Conservation (phyloP, 805 yeast genomes). For the Candida manassasensis region DNA sequence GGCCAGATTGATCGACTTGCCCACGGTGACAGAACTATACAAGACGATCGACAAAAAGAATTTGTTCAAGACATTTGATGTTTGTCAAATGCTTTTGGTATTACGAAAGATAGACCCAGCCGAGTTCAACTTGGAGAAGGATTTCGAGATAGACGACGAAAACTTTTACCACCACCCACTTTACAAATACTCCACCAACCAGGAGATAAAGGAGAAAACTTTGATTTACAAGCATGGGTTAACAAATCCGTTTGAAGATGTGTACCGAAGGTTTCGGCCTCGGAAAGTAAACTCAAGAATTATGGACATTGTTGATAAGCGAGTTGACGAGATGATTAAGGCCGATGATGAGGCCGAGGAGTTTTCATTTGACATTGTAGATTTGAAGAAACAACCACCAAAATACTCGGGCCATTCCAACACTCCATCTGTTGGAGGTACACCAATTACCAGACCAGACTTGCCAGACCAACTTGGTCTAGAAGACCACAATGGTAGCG, state of each 20-base stretch:
- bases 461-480: constrained; percentile 6
- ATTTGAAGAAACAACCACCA: constrained; percentile 35
- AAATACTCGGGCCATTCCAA: constrained; percentile 17
- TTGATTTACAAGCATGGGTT: constrained; percentile 70
- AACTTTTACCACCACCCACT: constrained; percentile 33
- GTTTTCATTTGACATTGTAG: constrained; percentile 69
- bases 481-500: constrained; percentile 15
- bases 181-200: constrained; percentile 27
- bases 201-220: constrained; percentile 42
- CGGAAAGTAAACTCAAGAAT: constrained; percentile 65
- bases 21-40: constrained; percentile 80
- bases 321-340: constrained; percentile 69
- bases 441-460: constrained; percentile 17
- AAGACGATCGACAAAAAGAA: constrained; percentile 88
- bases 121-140: constrained; percentile 40
- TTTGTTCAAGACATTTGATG: constrained; percentile 79
- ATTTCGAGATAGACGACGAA: constrained; percentile 40
- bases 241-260: constrained; percentile 73
- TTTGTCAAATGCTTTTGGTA: constrained; percentile 80
- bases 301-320: constrained; percentile 71
- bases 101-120: constrained; percentile 45
- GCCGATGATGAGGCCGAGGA: constrained; percentile 83
- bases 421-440: constrained; percentile 25
- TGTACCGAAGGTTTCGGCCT: constrained; percentile 64
- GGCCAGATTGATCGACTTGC: constrained; percentile 83